These are phyloP conservation scores for Boletus semigastroideus DNA, from an alignment of 1,284 basidiomycete species.

Conservation along the genomic window DNA sequence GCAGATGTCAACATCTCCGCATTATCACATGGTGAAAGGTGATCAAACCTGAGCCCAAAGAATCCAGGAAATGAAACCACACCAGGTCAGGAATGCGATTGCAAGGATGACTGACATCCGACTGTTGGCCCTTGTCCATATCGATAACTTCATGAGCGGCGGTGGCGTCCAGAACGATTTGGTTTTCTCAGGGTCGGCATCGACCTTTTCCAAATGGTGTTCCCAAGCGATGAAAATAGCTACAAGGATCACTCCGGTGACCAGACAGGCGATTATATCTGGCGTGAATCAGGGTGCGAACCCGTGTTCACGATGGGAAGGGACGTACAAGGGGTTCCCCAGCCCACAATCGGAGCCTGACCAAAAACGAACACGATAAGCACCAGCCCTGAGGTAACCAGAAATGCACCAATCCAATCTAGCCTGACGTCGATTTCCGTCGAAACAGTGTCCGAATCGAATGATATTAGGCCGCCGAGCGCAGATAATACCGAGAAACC, in stretches of 20 bases:
- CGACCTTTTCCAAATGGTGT: constrained; percentile 45
- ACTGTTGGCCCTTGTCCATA: constrained; percentile 64
- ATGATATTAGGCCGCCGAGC: constrained; percentile 48
- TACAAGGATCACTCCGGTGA: constrained; percentile 55
- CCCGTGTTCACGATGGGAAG: not conserved
- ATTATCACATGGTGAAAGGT: not conserved
- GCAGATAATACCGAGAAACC: constrained; percentile 53
- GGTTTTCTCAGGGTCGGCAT: constrained; percentile 15
- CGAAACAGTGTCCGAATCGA: constrained; percentile 53
- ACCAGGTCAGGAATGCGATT: constrained; percentile 66
- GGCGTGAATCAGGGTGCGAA: constrained; percentile 5
- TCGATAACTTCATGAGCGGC: constrained; percentile 60
- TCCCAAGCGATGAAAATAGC: constrained; percentile 63
- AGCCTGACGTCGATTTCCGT: constrained; percentile 57
- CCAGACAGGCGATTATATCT: constrained; percentile 55
- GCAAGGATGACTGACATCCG: constrained; percentile 56
- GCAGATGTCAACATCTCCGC: constrained; percentile 8
- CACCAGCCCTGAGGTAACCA: constrained; percentile 75
- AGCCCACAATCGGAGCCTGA: constrained; percentile 73
- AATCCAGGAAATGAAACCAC: constrained; percentile 49
- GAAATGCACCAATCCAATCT: constrained; percentile 80
- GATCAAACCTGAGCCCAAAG: constrained; percentile 50
- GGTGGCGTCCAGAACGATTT: constrained; percentile 45
- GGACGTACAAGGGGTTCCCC: constrained; percentile 69
- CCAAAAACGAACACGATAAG: constrained; percentile 80